Percentiles rank a stretch among this genome's conserved stretches.
phyloP scores from a whole-genome alignment of 495 filamentous ascomycete genomes.

The Daldinia bambusicola region DNA sequence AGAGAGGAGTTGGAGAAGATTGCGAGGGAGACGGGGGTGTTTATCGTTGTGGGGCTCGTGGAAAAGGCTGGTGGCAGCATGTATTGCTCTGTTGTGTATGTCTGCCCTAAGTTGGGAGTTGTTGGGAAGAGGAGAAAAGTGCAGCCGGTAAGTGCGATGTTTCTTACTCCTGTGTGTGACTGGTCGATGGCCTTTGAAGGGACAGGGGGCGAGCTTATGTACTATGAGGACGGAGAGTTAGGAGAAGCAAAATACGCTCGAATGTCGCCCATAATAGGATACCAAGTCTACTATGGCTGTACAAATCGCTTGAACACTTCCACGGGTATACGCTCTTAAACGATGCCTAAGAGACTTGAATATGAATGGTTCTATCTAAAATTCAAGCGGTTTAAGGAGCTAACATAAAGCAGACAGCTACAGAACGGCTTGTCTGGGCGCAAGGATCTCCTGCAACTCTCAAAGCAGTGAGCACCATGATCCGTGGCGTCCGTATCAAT shows the following conservation, averaged over 20 bases:
- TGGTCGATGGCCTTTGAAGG: slow-evolving; percentile 10
- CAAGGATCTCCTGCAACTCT: slow-evolving; percentile 85
- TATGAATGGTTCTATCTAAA: too few relatives aligned
- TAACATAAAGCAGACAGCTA: slow-evolving; percentile 67
- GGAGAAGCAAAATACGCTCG: too few relatives aligned
- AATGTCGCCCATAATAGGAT: too few relatives aligned
- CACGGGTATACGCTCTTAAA: too few relatives aligned
- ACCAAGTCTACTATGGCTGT: too few relatives aligned
- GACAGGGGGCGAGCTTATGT: background rate
- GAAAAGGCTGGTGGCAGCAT: slow-evolving; percentile 83
- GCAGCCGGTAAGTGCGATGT: slow-evolving; percentile 70
- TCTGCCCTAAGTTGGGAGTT: slow-evolving; percentile 75
- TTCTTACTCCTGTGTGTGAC: slow-evolving; percentile 1
- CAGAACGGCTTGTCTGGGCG: slow-evolving; percentile 88
- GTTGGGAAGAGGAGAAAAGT: slow-evolving; percentile 93
- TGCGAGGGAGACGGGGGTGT: slow-evolving; percentile 78
- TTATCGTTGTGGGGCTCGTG: slow-evolving; percentile 80
- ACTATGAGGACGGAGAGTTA: background rate
- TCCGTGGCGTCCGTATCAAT: slow-evolving; percentile 79
- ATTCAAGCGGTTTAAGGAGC: background rate
- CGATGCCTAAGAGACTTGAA: too few relatives aligned
- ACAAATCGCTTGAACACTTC: too few relatives aligned
- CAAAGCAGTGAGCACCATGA: slow-evolving; percentile 80
- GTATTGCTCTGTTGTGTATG: slow-evolving; percentile 86
- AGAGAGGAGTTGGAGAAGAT: slow-evolving; percentile 80